These are phyloP conservation scores for Clavispora fructus DNA, from an alignment of 805 yeast genomes.

Conservation along the genomic window DNA sequence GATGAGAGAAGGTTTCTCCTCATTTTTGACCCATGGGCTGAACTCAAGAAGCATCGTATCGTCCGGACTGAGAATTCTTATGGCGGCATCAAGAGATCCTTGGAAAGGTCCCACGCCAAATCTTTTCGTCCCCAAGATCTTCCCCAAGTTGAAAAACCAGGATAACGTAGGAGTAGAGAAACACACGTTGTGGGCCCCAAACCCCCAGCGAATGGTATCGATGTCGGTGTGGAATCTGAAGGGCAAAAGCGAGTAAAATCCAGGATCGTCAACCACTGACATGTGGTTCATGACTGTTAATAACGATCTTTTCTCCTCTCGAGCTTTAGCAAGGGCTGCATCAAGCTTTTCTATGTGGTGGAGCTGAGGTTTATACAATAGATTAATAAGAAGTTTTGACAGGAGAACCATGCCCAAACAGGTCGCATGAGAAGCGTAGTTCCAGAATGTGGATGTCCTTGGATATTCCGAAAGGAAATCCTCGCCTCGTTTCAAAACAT, in stretches of 20 bases:
- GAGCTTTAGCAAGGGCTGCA: conserved; percentile 55
- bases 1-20: conserved; percentile 28
- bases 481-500: conserved; percentile 68
- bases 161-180: conserved; percentile 51
- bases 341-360: conserved; percentile 61
- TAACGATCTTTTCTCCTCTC: conserved; percentile 65
- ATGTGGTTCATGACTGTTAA: conserved; percentile 90
- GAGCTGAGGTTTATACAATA: conserved; percentile 60
- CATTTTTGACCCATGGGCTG: conserved; percentile 24
- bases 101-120: conserved; percentile 95
- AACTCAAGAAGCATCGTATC: conserved; percentile 51
- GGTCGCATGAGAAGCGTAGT: conserved; percentile 60
- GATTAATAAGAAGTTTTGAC: conserved; percentile 56
- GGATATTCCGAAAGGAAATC: conserved; percentile 64
- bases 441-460: conserved; percentile 56
- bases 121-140: conserved; percentile 78
- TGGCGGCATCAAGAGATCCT: conserved; percentile 80
- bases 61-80: conserved; percentile 74
- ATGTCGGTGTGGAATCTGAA: conserved; percentile 56
- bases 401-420: conserved; percentile 60
- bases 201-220: conserved; percentile 82
- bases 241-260: conserved; percentile 83
- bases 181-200: conserved; percentile 90
- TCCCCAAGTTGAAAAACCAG: conserved; percentile 79
- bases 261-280: conserved; percentile 90